Base-by-base conservation (phyloP, 2,329 filamentous ascomycete genomes). In the Phialophora verrucosa region DNA sequence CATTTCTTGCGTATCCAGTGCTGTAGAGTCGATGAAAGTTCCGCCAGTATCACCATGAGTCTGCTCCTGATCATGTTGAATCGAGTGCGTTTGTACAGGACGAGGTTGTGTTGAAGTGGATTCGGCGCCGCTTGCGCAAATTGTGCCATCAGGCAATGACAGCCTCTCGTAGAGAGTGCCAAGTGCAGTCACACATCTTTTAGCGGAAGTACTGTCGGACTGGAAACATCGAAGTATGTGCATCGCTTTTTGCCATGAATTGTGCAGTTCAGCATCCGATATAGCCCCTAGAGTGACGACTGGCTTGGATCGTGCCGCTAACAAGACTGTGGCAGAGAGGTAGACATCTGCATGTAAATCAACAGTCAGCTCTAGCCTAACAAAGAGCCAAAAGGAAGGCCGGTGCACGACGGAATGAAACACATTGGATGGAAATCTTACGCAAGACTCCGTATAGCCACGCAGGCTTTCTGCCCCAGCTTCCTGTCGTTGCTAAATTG, bases 311-410 rank as follows among this genome's bases (percentile, higher is more conserved):
- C 74, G 74, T 2, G 73, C 73, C 4, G 76, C 76, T 8, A 77
- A 74, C 0, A 78, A 62, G 3, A 78, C 75, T 1, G 76, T 77
- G 6, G 76, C 75, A 4, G 76, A 74, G 2, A 75, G 76, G 63
- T 78, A 77, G 7, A 77, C 23, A 25, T 25, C 23, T 25, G 23
- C 23, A 25, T 25, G 23, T 25, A 25, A 25, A 25, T 25, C 23
- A 25, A 25, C 23, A 25, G 23, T 25, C 23, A 25, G 23, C 23
- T 25, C 23, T 25, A 25, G 23, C 23, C 23, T 1, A 25, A 25
- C 23, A 25, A 25, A 25, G 23, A 25, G 23, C 23, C 23, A 25
- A 25, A 25, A 25, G 23, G 23, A 25, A 25, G 23, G 23, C 23
- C 23, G 23, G 23, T 25, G 23, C 23, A 25, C 23, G 23, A 25